Conservation (phyloP, 371 early-diverging fungal genomes). For the Dinochytrium kinnereticum region DNA sequence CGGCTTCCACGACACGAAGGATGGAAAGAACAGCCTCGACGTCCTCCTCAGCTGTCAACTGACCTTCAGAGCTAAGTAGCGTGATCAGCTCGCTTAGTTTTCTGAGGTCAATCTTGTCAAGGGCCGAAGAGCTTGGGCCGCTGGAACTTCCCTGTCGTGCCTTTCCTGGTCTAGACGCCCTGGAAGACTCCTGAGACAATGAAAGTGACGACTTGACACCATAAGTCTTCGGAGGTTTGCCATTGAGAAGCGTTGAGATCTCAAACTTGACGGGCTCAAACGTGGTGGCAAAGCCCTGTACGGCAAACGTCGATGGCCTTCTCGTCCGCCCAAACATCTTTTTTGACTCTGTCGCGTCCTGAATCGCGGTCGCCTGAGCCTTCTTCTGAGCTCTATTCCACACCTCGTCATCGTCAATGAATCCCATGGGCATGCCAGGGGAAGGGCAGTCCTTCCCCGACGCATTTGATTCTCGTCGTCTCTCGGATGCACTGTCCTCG, state of each 20-base stretch:
- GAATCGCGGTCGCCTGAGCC: slow-evolving; percentile 5
- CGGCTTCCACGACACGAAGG: slow-evolving; percentile 8
- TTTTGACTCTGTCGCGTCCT: slow-evolving; percentile 5
- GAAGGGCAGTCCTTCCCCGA: too few species aligned
- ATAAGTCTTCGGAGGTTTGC: too few species aligned
- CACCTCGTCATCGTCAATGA: slow-evolving; percentile 22
- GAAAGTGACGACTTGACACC: too few species aligned
- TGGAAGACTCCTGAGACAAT: too few species aligned
- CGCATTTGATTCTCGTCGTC: too few species aligned
- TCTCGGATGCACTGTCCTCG: too few species aligned
- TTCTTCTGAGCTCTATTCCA: slow-evolving; percentile 21
- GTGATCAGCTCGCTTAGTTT: background rate
- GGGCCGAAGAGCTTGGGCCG: too few species aligned
- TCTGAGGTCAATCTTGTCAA: background rate
- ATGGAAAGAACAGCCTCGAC: slow-evolving; percentile 15
- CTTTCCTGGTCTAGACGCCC: too few species aligned
- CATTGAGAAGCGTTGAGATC: background rate
- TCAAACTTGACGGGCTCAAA: slow-evolving; percentile 17
- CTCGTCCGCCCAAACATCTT: slow-evolving; percentile 1
- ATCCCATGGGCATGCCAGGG: too few species aligned
- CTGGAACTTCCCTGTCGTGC: too few species aligned
- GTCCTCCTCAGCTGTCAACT: background rate
- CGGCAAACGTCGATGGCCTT: slow-evolving; percentile 14
- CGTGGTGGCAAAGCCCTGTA: slow-evolving; percentile 6
- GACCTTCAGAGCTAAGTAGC: background rate